Evolutionary conservation across 176 grass and related monocot genomes (phyloP), one percentile per base, ranked within the genome.

Genomic region (Oryza meridionalis): DNA sequence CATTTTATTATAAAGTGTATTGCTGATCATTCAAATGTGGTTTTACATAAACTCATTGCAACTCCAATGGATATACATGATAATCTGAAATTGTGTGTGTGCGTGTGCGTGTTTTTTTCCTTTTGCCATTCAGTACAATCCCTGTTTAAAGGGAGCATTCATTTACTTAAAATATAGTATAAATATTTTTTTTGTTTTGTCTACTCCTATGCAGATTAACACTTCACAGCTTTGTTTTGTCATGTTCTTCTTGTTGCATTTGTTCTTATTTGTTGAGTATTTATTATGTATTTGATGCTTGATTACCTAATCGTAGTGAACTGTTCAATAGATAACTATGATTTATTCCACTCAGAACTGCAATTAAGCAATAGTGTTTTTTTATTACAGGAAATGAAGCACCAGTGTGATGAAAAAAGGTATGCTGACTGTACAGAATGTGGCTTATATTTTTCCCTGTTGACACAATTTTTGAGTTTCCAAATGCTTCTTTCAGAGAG

Each of bases 371-470:
- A 7, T 27, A 26, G 3, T 38, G 1, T 50, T 91, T 79, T 65
- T 69, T 33, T 2, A 13, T 84, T 93, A 63, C 92, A 98, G 96
- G 96, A 93, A 77, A 98, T 98, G 96, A 98, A 93, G 84, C 93
- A 73, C 19, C 96, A 98, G 38, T 98, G 96, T 85, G 96, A 98
- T 85, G 91, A 93, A 77, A 98, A 98, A 92, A 90, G 93, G 95
- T 97, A 82, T 19, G 58, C 11, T 78, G 59, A 62, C 79, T 76
- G 45, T 62, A 55, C 72, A 53, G 59, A 79, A 70, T 84, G 4
- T 43, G 35, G 2, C 15, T 67, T 73, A 72, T 47, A 7, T 31
- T 59, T 25, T 72, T 61, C 29, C 11, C 26, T 66, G 29, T 59
- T 82, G 71, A 79, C 17, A 44, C 61, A 67, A 55, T 19, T 32